Base-by-base conservation (phyloP, 1,139 yeast genomes). In the Debaryomyces sp. region DNA sequence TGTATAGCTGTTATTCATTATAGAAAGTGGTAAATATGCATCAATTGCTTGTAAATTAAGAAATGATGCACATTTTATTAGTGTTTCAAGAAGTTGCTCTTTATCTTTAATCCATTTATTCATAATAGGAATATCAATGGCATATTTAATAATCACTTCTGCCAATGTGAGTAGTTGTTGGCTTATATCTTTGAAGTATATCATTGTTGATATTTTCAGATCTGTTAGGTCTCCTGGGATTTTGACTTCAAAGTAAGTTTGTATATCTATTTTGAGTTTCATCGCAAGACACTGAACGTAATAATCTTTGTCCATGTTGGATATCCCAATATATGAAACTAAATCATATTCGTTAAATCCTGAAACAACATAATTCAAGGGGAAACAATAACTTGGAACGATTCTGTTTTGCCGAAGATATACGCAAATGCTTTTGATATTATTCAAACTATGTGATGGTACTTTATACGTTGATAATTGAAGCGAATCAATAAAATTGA, bases 341-440 rank as follows among this genome's bases (percentile, higher is more conserved):
- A 29, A 26, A 4, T 41, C 43, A 10, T 29, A 21, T 24, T 17
- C 23, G 30, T 22, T 40, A 27, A 51, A 34, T 17, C 41, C 44
- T 22, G 43, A 27, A 24, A 53, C 45, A 17, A 50, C 40, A 5
- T 52, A 13, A 47, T 54, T 54, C 41, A 59, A 49, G 10, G 65
- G 65, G 41, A 55, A 61, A 4, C 63, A 55, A 44, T 54, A 56
- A 17, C 53, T 46, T 1, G 61, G 57, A 30, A 60, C 51, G 2
- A 57, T 49, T 22, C 50, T 49, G 12, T 47, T 46, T 13, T 27
- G 22, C 24, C 45, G 37, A 12, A 55, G 46, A 23, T 46, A 45
- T 18, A 47, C 52, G 33, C 26, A 27, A 12, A 43, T 18, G 17
- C 10, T 27, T 43, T n/a, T 36, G 5, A 43, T 10, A 18, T 7